Evolutionary conservation across 2,329 filamentous ascomycete species (phyloP), one percentile per base, ranked within the genome.

Genomic region (Eutypella sp.): DNA sequence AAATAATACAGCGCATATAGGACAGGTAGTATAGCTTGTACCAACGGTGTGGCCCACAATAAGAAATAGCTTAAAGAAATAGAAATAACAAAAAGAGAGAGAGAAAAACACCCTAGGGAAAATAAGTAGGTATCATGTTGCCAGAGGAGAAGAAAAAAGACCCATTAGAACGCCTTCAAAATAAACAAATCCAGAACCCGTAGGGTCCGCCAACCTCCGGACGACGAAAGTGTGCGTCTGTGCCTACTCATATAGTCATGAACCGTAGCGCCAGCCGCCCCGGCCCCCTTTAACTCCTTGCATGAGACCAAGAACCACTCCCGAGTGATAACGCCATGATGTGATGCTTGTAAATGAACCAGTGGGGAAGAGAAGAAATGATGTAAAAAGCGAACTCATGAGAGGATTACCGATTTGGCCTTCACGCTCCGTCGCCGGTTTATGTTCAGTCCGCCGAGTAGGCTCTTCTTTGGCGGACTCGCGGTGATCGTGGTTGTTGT

Each of bases 391-490:
- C 5, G 5, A 24, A 16, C 4, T 37, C 18, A 39, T n/a, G 36
- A n/a, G 19, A 39, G 6, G 2, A 11, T 13, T 23, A 19, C 19
- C 13, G 36, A 39, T 39, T 39, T 39, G 15, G 20, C 19, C 16
- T 22, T 39, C 20, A 39, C 13, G 18, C 36, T 39, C 36, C 36
- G 36, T 20, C 36, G 4, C 15, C 36, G 36, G 20, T n/a, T 22
- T 11, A 39, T 24, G 10, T 24, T 39, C 11, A 39, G 23, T 22
- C 36, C 36, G 11, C 36, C 36, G 5, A 39, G 19, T 13, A 39
- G 15, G 11, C 64, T 59, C 47, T 59, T 67, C 55, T 58, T 65
- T 15, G 29, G 11, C 36, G 52, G 45, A 11, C 51, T 38, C 19
- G 57, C 42, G 19, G 52, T 53, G 53, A 47, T 47, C 22, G 42